Conservation (phyloP, 2,329 filamentous ascomycete species). For the Macroventuria anomochaeta region DNA sequence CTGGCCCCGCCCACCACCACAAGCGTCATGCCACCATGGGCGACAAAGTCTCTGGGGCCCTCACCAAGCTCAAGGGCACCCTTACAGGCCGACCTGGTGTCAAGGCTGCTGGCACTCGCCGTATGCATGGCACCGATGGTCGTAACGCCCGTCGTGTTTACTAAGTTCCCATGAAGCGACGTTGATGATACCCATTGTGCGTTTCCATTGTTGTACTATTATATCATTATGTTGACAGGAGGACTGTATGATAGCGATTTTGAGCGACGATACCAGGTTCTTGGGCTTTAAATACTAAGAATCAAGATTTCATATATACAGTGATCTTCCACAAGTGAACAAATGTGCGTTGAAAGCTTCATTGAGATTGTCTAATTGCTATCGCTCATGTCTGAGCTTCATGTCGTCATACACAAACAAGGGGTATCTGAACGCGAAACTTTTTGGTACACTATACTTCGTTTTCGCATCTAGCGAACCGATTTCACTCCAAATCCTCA, state of each 20-base stretch:
- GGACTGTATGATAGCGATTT: background rate
- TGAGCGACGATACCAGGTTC: background rate
- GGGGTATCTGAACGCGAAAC: background rate
- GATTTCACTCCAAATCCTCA: background rate
- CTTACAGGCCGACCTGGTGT: slow-evolving; percentile 72
- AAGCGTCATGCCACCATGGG: slow-evolving; percentile 71
- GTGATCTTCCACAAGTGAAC: too few species aligned
- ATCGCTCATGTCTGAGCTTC: background rate
- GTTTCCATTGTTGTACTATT: slow-evolving; percentile 3
- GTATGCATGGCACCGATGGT: slow-evolving; percentile 78
- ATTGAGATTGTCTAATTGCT: background rate
- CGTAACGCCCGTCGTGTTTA: slow-evolving; percentile 55
- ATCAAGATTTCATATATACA: background rate
- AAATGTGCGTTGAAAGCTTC: background rate
- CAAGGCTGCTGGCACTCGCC: slow-evolving; percentile 77
- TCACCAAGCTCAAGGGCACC: slow-evolving; percentile 74
- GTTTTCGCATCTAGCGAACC: background rate
- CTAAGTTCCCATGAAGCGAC: slow-evolving; percentile 11
- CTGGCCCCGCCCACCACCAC: slow-evolving; percentile 61
- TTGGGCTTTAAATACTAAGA: background rate
- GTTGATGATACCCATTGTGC: slow-evolving; percentile 8
- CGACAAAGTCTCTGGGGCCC: slow-evolving; percentile 78
- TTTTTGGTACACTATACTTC: background rate
- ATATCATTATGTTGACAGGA: background rate
- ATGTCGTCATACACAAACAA: background rate